A percentile compares a stretch with the other conserved stretches of the same genome.
Evolutionary conservation across 1,284 basidiomycete species (phyloP).

Genomic region (Ceratorhiza oryzae-sativae): DNA sequence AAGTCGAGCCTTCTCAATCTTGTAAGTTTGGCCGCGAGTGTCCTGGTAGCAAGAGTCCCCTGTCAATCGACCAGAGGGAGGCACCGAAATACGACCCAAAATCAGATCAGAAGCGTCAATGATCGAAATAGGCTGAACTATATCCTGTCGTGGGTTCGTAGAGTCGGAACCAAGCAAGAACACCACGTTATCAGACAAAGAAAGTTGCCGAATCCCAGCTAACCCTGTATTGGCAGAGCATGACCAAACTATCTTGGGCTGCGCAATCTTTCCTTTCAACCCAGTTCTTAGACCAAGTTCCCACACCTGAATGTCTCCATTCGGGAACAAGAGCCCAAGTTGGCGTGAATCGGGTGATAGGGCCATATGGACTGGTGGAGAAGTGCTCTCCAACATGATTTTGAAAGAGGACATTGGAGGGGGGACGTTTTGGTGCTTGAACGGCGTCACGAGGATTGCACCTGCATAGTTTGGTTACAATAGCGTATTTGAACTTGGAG

Average conservation of each 20-base stretch:
- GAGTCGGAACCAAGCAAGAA: slow-evolving; percentile 36
- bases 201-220: slow-evolving; percentile 6
- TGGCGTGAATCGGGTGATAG: slow-evolving; percentile 67
- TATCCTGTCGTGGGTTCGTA: slow-evolving; percentile 39
- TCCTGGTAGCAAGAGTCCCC: slow-evolving; percentile 33
- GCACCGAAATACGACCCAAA: not conserved
- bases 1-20: not conserved
- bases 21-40: slow-evolving; percentile 17
- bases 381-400: slow-evolving; percentile 55
- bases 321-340: slow-evolving; percentile 68
- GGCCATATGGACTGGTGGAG: slow-evolving; percentile 69
- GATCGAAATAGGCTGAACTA: slow-evolving; percentile 35
- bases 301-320: slow-evolving; percentile 67
- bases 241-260: slow-evolving; percentile 63
- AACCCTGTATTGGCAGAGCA: slow-evolving; percentile 44
- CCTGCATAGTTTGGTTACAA: slow-evolving; percentile 54
- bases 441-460: slow-evolving; percentile 86
- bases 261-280: slow-evolving; percentile 63
- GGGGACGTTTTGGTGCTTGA: slow-evolving; percentile 91
- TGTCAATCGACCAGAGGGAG: slow-evolving; percentile 18
- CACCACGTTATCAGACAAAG: slow-evolving; percentile 10
- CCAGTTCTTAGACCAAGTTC: slow-evolving; percentile 68
- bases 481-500: not conserved
- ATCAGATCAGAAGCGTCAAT: not conserved
- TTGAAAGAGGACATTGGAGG: slow-evolving; percentile 91